phyloP scores from a whole-genome alignment of 2,329 filamentous ascomycete genomes.

The Monosporascus ibericus region DNA sequence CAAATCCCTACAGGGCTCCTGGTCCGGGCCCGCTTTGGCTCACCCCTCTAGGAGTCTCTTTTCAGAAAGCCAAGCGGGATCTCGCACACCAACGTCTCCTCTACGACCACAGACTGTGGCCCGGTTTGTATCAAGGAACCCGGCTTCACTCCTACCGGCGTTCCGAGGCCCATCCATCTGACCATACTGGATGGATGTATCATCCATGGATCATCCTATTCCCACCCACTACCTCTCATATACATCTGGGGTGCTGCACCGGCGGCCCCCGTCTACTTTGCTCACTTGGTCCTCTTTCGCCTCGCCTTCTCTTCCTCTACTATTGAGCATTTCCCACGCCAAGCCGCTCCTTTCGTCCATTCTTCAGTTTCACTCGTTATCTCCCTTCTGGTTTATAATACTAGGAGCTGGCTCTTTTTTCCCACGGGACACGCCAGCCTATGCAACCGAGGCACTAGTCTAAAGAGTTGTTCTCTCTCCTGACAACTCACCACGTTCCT shows the following conservation, averaged over 20 bases:
- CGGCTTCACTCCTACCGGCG: conserved; percentile 46
- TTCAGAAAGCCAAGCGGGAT: conserved; percentile 31
- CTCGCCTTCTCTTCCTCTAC: conserved; percentile 37
- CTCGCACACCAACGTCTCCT: conserved; percentile 28
- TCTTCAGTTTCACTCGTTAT: conserved; percentile 31
- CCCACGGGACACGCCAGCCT: conserved; percentile 33
- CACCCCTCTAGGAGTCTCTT: conserved; percentile 24
- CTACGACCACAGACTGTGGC: conserved; percentile 24
- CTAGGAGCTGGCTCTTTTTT: conserved; percentile 53
- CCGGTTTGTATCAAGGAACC: conserved; percentile 41
- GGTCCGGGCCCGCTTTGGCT: conserved; percentile 22
- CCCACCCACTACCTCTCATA: conserved; percentile 42
- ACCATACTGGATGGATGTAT: conserved; percentile 34
- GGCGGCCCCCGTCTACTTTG: conserved; percentile 35
- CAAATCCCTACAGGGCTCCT: conserved; percentile 29
- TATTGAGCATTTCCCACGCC: conserved; percentile 29
- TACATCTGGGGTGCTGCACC: conserved; percentile 45
- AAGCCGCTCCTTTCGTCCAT: conserved; percentile 46
- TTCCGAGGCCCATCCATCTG: conserved; percentile 41
- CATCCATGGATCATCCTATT: conserved; percentile 35
- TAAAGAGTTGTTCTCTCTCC: conserved; percentile 37
- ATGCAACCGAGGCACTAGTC: conserved; percentile 26
- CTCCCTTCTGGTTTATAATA: conserved; percentile 37
- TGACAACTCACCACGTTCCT: conserved; percentile 39
- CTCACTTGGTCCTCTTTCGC: conserved; percentile 35